A percentile compares a stretch with the other conserved stretches of the same genome.
Evolutionary conservation across 305 asterid genomes (phyloP).

Genomic region (Caryopteris hybrid): DNA sequence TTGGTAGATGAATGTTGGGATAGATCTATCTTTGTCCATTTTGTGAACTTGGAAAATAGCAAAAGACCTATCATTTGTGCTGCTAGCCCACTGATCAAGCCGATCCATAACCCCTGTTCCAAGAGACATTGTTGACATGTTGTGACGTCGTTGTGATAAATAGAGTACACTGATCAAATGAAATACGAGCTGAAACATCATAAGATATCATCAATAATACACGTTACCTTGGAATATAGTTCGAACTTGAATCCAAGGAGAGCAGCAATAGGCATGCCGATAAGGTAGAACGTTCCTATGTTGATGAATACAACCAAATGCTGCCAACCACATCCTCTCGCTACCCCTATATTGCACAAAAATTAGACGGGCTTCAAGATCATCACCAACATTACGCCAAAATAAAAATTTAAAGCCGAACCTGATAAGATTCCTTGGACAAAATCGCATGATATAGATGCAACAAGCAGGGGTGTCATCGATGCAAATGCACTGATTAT

Average conservation of each 20-base stretch:
- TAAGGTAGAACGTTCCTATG: constrained; percentile 42
- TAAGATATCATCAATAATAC: neutral
- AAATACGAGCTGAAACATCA: neutral
- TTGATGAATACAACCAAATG: constrained; percentile 43
- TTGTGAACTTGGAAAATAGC: constrained; percentile 37
- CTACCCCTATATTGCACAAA: constrained; percentile 37
- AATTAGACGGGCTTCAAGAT: neutral
- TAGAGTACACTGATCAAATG: neutral
- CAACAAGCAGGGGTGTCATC: constrained; percentile 50
- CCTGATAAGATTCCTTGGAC: constrained; percentile 59
- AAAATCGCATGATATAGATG: constrained; percentile 49
- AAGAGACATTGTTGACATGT: neutral
- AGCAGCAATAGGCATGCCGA: constrained; percentile 49
- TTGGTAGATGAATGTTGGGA: constrained; percentile 21
- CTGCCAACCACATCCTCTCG: constrained; percentile 61
- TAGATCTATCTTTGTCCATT: constrained; percentile 37
- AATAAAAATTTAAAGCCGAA: neutral
- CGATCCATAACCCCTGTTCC: constrained; percentile 55
- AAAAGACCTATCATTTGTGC: constrained; percentile 38
- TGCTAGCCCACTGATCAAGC: constrained; percentile 45
- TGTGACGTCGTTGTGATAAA: neutral
- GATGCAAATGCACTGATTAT: constrained; percentile 46
- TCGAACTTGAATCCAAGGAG: constrained; percentile 47
- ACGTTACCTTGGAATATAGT: constrained; percentile 44
- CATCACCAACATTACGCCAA: neutral